These are phyloP conservation scores for Penicillium subrubescens DNA, from an alignment of 495 filamentous ascomycete genomes.

Conservation along the genomic window DNA sequence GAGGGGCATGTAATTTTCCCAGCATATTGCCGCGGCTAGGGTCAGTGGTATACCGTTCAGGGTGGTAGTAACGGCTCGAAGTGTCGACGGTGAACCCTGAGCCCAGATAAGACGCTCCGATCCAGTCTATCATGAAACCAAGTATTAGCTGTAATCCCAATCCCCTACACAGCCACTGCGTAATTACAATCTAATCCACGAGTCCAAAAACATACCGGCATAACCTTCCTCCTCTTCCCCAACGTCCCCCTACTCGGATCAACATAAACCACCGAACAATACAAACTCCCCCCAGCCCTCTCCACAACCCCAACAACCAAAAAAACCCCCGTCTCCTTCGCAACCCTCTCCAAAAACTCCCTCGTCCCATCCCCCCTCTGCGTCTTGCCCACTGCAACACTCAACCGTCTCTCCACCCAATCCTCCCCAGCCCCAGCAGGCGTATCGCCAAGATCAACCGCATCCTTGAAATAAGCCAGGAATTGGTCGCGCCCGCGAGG, in stretches of 20 bases:
- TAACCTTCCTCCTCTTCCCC: constrained; percentile 92
- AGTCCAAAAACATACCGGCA: constrained; percentile 61
- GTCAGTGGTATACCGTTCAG: constrained; percentile 77
- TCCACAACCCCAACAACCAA: constrained; percentile 80
- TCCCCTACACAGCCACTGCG: too few relatives aligned
- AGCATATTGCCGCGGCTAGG: constrained; percentile 87
- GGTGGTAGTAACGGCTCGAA: constrained; percentile 78
- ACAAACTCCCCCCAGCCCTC: constrained; percentile 75
- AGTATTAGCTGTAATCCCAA: neutral
- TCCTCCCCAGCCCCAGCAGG: constrained; percentile 70
- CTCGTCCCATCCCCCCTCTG: constrained; percentile 82
- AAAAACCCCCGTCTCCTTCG: constrained; percentile 76
- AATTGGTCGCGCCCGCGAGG: constrained; percentile 79
- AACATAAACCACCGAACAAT: constrained; percentile 83
- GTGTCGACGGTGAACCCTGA: constrained; percentile 77
- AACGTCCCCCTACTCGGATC: constrained; percentile 70
- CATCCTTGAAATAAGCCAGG: constrained; percentile 73
- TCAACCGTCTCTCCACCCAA: constrained; percentile 67
- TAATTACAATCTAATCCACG: too few relatives aligned
- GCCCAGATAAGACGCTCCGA: constrained; percentile 77
- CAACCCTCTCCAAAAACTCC: constrained; percentile 73
- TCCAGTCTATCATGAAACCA: constrained; percentile 57
- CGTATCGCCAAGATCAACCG: constrained; percentile 86
- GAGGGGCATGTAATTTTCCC: constrained; percentile 97
- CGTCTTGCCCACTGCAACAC: constrained; percentile 44